phyloP scores from a whole-genome alignment of 2,329 filamentous ascomycete genomes.

The Cyclaneusma minus region DNA sequence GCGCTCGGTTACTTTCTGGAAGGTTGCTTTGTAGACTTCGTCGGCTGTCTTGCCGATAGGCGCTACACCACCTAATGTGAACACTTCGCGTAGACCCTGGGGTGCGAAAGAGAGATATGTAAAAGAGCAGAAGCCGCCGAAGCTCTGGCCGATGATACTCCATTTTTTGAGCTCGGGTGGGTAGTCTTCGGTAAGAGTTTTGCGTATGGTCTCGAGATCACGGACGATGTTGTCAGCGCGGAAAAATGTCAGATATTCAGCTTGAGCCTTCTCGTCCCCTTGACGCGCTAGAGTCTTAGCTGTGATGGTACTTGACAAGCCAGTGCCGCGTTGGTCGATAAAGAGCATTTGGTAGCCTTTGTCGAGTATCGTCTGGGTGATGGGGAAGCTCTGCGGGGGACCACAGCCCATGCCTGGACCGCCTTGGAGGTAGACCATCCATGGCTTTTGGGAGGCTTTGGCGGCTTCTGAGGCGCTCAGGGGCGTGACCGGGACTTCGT shows the following conservation, averaged over 20 bases:
- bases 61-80: slow-evolving; percentile 71
- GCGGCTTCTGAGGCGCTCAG: slow-evolving; percentile 19
- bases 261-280: slow-evolving; percentile 51
- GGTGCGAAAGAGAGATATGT: slow-evolving; percentile 76
- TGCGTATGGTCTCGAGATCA: slow-evolving; percentile 75
- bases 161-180: slow-evolving; percentile 59
- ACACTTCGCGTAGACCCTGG: slow-evolving; percentile 65
- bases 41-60: slow-evolving; percentile 59
- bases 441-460: slow-evolving; percentile 36
- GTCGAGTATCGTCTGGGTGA: slow-evolving; percentile 56
- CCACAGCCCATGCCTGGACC: slow-evolving; percentile 70
- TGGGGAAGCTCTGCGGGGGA: slow-evolving; percentile 55
- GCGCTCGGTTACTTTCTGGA: slow-evolving; percentile 50
- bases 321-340: slow-evolving; percentile 85
- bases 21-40: slow-evolving; percentile 60
- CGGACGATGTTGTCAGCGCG: slow-evolving; percentile 81
- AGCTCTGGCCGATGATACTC: slow-evolving; percentile 81
- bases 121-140: slow-evolving; percentile 73
- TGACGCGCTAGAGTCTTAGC: slow-evolving; percentile 52
- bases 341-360: slow-evolving; percentile 75
- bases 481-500: slow-evolving; percentile 35
- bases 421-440: slow-evolving; percentile 65
- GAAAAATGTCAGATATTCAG: slow-evolving; percentile 69
- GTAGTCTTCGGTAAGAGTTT: slow-evolving; percentile 54
- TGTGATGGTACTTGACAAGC: slow-evolving; percentile 67